Conservation (phyloP, 192 early-diverging fungal genomes). For the Coemansia furcata region DNA sequence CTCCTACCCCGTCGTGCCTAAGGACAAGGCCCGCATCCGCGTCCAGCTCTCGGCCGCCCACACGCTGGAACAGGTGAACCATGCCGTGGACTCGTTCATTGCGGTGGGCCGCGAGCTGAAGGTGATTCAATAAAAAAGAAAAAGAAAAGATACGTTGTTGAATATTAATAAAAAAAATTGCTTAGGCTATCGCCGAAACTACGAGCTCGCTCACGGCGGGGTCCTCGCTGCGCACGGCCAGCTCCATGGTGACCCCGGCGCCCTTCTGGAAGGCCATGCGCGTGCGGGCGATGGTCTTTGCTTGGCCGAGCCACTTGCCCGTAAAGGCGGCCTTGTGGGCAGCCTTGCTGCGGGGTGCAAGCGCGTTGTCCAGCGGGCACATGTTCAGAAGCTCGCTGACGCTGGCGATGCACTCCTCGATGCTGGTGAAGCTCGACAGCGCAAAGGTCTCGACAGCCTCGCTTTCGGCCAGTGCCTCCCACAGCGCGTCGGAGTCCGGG, state of each 20-base stretch:
- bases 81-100: constrained; percentile 56
- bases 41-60: constrained; percentile 59
- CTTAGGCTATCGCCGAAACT: constrained; percentile 74
- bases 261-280: constrained; percentile 85
- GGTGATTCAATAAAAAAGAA: constrained; percentile 14
- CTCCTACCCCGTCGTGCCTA: constrained; percentile 60
- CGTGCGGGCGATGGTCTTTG: constrained; percentile 70
- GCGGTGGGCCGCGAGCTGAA: constrained; percentile 48
- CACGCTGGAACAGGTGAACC: constrained; percentile 50
- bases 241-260: constrained; percentile 88
- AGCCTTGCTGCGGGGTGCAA: constrained; percentile 63
- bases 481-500: constrained; percentile 71
- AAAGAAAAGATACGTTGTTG: too few species aligned
- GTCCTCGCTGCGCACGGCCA: constrained; percentile 76
- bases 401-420: constrained; percentile 37
- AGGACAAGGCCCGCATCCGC: constrained; percentile 57
- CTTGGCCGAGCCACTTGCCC: constrained; percentile 83
- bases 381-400: constrained; percentile 85
- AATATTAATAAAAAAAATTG: background rate
- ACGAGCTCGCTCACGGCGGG: constrained; percentile 68
- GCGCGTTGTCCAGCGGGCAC: constrained; percentile 75
- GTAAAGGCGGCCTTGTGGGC: constrained; percentile 85
- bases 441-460: constrained; percentile 88
- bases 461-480: constrained; percentile 77
- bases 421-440: constrained; percentile 65